Evolutionary conservation across 2,329 filamentous ascomycete species (phyloP), one percentile per base, ranked within the genome.

Genomic region (Diaporthe longicolla): DNA sequence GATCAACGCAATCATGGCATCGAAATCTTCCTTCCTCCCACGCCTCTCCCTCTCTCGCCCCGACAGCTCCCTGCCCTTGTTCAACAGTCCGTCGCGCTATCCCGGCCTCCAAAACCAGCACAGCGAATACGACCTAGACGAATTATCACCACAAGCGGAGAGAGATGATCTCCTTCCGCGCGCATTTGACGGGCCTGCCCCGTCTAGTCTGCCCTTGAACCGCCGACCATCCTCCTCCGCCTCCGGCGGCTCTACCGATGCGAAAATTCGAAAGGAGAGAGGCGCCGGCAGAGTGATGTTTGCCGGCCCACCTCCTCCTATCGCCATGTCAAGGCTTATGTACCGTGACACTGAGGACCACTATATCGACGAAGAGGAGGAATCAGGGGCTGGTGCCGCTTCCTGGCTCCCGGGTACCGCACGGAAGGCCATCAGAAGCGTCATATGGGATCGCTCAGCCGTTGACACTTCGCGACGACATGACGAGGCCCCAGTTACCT

Each of bases 271-370:
- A 76, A 8, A 82, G 81, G 70, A 75, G 74, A 48, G 29, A 82
- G 79, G 65, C 77, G 8, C 77, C 19, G 73, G 71, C 11, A 82
- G 79, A 17, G 74, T 80, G 4, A 82, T 89, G 58, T 89, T 89
- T 73, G 78, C 81, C 3, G 87, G 87, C 1, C 87, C 88, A 0
- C 88, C 88, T 0, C 87, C 88, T 0, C 88, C 88, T 5, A 89
- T 89, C 72, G 83, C 85, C 1, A 76, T 81, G 8, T 88, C 87
- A 0, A 81, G 83, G 4, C 73, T 85, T 26, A 71, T 85, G 3
- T 81, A 82, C 72, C 76, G 79, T 26, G 81, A 83, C 21, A 24
- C 26, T 5, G 79, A 79, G 29, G 81, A 82, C 52, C 80, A 80
- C n/a, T 73, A 75, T 29, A 35, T 73, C 17, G 66, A 70, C 48